A percentile compares a stretch with the other conserved stretches of the same genome.
These are phyloP conservation scores for Sclerospora graminicola DNA, from an alignment of 352 stramenopile species.

Conservation along the genomic window DNA sequence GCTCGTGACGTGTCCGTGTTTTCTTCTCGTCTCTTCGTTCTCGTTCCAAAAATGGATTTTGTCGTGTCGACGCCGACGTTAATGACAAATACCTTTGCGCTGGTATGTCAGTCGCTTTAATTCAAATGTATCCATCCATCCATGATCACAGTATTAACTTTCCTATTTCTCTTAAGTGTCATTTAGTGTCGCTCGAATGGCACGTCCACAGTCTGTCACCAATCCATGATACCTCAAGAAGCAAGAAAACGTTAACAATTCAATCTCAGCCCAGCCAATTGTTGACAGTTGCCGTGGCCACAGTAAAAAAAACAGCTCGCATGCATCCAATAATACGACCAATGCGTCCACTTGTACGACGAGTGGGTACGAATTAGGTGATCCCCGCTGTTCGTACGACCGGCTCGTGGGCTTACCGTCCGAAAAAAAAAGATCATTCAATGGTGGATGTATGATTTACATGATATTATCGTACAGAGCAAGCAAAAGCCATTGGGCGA, in stretches of 20 bases:
- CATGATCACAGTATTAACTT: neutral
- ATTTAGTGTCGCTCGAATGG: constrained; percentile 38
- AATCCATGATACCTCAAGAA: constrained; percentile 5
- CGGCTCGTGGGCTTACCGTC: no score
- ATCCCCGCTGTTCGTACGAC: no score
- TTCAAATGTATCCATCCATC: no score
- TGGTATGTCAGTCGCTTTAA: constrained; percentile 22
- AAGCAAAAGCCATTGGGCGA: no score
- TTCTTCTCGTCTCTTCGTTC: no score
- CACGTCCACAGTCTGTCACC: constrained; percentile 25
- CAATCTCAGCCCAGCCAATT: constrained; percentile 21
- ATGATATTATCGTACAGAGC: no score
- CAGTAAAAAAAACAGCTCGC: constrained; percentile 20
- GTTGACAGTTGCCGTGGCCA: constrained; percentile 39
- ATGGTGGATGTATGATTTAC: no score
- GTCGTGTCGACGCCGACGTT: constrained; percentile 4
- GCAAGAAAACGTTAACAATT: neutral
- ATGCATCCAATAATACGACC: neutral
- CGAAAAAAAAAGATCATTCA: no score
- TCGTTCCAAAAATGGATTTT: constrained; percentile 39
- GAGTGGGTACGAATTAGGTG: no score
- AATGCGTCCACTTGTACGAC: no score
- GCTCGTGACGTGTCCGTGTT: no score
- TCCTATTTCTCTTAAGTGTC: constrained; percentile 22
- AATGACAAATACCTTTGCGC: constrained; percentile 33